phyloP scores from a whole-genome alignment of 768 basidiomycete species.

The Mycena chlorophos region DNA sequence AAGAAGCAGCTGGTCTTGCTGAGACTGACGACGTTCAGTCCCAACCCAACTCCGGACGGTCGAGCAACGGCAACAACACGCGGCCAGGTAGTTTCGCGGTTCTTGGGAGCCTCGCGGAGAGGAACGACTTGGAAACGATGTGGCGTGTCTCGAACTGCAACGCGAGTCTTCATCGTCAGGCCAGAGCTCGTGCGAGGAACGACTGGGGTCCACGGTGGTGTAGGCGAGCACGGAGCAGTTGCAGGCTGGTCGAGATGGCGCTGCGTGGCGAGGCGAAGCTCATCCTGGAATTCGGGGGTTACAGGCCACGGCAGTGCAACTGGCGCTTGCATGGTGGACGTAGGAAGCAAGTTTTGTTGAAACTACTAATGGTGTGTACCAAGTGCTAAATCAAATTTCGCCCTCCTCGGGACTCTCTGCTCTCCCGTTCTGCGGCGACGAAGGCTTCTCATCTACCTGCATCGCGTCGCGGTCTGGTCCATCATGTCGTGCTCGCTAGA shows the following conservation, averaged over 20 bases:
- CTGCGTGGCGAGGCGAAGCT: constrained; percentile 18
- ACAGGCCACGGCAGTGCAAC: constrained; percentile 19
- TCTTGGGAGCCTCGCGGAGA: constrained; percentile 35
- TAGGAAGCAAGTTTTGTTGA: not conserved
- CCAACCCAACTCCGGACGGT: constrained; percentile 18
- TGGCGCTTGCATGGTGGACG: constrained; percentile 14
- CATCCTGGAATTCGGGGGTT: constrained; percentile 22
- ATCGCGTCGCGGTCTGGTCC: constrained; percentile 39
- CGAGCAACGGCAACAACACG: constrained; percentile 12
- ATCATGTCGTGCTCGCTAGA: constrained; percentile 57
- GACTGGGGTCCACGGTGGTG: not conserved
- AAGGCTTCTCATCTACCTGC: constrained; percentile 45
- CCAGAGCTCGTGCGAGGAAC: constrained; percentile 18
- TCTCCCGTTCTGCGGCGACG: constrained; percentile 37
- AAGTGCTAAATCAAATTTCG: constrained; percentile 56
- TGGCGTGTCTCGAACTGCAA: constrained; percentile 45
- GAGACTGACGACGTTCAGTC: constrained; percentile 12
- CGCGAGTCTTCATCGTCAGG: constrained; percentile 46
- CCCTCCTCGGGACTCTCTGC: constrained; percentile 87
- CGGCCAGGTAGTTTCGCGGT: constrained; percentile 23
- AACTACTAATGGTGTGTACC: not conserved
- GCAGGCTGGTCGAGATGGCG: constrained; percentile 14
- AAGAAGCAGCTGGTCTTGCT: not conserved
- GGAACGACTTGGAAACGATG: constrained; percentile 47
- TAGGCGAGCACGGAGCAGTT: constrained; percentile 4